Conservation (phyloP, 169 alveolate genomes). For the Plasmodium malariae region DNA sequence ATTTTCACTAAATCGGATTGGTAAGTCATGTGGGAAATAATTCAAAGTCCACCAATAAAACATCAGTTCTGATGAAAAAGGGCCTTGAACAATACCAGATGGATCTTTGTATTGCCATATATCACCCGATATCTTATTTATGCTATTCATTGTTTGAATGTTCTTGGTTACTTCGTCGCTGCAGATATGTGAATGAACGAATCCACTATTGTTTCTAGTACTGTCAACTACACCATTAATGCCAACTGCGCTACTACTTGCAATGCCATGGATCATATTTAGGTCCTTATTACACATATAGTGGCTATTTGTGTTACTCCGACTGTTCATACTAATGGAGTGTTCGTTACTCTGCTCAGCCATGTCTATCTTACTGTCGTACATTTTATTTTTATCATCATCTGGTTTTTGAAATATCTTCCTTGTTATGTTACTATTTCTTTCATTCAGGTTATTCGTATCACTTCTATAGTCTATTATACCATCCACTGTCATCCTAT, state of each 20-base stretch:
- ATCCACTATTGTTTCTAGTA: background rate
- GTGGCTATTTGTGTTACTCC: too few species aligned
- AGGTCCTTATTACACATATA: too few species aligned
- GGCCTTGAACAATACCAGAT: slow-evolving; percentile 86
- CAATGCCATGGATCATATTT: background rate
- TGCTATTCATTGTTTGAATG: slow-evolving; percentile 20
- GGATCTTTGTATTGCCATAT: slow-evolving; percentile 88
- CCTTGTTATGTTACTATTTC: background rate
- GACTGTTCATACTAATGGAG: too few species aligned
- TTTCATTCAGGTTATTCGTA: background rate
- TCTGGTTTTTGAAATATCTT: background rate
- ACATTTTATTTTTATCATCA: too few species aligned
- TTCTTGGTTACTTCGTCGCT: background rate
- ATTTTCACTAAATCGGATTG: slow-evolving; percentile 80
- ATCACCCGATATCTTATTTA: slow-evolving; percentile 61
- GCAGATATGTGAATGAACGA: background rate
- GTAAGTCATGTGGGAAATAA: slow-evolving; percentile 83
- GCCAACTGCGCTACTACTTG: background rate
- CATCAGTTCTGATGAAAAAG: slow-evolving; percentile 86
- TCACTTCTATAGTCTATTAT: background rate
- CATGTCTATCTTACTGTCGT: too few species aligned
- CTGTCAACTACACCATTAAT: background rate
- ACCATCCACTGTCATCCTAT: background rate
- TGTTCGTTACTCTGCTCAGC: too few species aligned
- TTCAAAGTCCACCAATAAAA: slow-evolving; percentile 84